Base-by-base conservation (phyloP, 768 basidiomycete species). In the Xerocomellus chrysenteron region DNA sequence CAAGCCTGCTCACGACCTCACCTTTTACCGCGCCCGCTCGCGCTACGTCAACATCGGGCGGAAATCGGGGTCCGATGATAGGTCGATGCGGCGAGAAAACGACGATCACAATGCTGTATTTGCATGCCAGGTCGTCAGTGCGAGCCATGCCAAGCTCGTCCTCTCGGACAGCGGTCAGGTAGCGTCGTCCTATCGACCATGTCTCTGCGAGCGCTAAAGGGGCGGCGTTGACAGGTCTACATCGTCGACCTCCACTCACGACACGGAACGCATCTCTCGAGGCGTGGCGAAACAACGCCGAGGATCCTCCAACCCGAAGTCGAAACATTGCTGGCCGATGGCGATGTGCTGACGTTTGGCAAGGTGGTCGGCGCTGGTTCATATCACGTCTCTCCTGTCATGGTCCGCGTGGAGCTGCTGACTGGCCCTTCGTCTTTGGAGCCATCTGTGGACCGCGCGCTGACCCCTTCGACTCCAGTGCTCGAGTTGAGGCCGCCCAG, bases 121-220 rank as follows among this genome's bases (percentile, higher is more conserved):
- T 61, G 74, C 83, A 47, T 91, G 90, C 65, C 85, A 88, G 32
- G 90, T 92, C 45, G 86, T 92, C 60, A 90, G 87, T 68, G 81
- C 90, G 26, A 82, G 75, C 65, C 90, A 92, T 74, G 89, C 90
- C 54, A 88, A 84, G 78, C 84, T 92, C 57, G 78, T 80, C 21
- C 86, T 91, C 69, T 78, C 85, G 5, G 85, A 88, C 63, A 80
- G 78, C 59, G 87, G 88, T 45, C 80, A 82, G 75, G 89, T 90
- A 80, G 60, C 65, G 56, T 47, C 42, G 32, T 37, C 46, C 55
- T 47, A 2, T 50, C 41, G 47, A 54, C 39, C 55, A 44, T 64
- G 54, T 62, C 17, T 7, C 40, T 61, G 52, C 47, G 53, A 58
- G 61, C 48, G 58, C 67, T 59, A n/a, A 63, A 48, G 33, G 35